Conservation (phyloP, 2,329 filamentous ascomycete species). For the Phialemoniopsis sp. region DNA sequence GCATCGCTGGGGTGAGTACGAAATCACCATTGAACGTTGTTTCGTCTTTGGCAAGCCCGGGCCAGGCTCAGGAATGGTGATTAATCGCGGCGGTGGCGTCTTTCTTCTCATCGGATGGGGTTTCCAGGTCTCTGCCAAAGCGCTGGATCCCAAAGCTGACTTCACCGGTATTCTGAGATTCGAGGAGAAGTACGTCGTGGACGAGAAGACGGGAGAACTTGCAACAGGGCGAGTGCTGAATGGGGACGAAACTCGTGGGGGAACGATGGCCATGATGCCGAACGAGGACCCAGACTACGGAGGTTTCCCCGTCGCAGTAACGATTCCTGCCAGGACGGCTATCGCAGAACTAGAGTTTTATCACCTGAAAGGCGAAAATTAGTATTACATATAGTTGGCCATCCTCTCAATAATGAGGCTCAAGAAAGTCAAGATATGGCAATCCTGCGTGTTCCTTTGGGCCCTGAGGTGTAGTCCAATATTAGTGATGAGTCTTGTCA, state of each 20-base stretch:
- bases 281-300: constrained; percentile 52
- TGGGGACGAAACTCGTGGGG: constrained; percentile 36
- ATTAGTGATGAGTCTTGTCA: no score
- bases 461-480: no score
- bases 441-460: no score
- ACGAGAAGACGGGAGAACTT: constrained; percentile 10
- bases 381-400: no score
- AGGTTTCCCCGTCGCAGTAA: constrained; percentile 50
- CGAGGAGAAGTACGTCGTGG: constrained; percentile 23
- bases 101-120: constrained; percentile 31
- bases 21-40: constrained; percentile 28
- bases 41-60: constrained; percentile 35
- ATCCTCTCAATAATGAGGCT: no score
- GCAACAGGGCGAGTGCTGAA: constrained; percentile 26
- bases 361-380: constrained; percentile 15
- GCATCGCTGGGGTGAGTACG: constrained; percentile 18
- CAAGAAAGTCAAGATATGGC: no score
- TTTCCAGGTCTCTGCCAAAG: constrained; percentile 30
- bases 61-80: constrained; percentile 30
- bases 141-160: constrained; percentile 19
- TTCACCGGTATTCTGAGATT: constrained; percentile 31
- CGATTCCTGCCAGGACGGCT: constrained; percentile 45
- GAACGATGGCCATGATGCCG: constrained; percentile 48
- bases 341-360: constrained; percentile 38
- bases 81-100: constrained; percentile 25